Evolutionary conservation across 768 basidiomycete genomes (phyloP).

Genomic region (Auricularia heimuer): DNA sequence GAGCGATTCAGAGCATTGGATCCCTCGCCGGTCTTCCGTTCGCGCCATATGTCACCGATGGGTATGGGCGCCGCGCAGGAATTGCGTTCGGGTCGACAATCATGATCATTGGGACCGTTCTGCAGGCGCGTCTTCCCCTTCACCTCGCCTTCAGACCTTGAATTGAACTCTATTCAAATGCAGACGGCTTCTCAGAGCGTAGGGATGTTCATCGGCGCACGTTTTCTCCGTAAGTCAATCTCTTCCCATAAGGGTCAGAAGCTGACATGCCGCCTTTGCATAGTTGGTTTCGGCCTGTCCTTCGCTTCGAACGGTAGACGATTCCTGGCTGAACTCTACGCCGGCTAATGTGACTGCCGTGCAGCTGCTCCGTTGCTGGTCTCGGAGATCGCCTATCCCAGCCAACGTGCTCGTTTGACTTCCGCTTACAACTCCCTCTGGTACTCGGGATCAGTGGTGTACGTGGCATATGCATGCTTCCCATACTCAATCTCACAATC

Average conservation of each 20-base stretch:
- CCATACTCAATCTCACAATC: background rate
- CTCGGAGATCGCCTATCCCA: constrained; percentile 61
- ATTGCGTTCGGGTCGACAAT: constrained; percentile 57
- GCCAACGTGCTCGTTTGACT: constrained; percentile 70
- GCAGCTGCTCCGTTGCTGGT: constrained; percentile 43
- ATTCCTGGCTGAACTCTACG: background rate
- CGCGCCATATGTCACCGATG: constrained; percentile 62
- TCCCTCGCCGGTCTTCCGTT: constrained; percentile 57
- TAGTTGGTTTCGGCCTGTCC: constrained; percentile 55
- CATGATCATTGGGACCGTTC: constrained; percentile 53
- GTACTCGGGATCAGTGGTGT: constrained; percentile 21
- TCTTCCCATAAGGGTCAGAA: background rate
- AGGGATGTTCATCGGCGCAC: constrained; percentile 45
- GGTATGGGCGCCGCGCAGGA: constrained; percentile 54
- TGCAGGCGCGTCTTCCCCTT: constrained; percentile 32
- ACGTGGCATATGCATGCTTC: constrained; percentile 23
- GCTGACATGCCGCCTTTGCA: background rate
- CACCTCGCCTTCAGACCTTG: background rate
- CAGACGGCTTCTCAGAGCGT: constrained; percentile 27
- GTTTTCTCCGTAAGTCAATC: constrained; percentile 28
- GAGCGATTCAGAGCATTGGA: constrained; percentile 52
- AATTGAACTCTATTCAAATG: background rate
- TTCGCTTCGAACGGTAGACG: constrained; percentile 40
- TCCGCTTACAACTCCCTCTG: constrained; percentile 72
- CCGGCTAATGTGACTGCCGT: constrained; percentile 19